These are phyloP conservation scores for Mesembryanthemum crystallinum DNA, from an alignment of 148 eudicot genomes.

Conservation along the genomic window DNA sequence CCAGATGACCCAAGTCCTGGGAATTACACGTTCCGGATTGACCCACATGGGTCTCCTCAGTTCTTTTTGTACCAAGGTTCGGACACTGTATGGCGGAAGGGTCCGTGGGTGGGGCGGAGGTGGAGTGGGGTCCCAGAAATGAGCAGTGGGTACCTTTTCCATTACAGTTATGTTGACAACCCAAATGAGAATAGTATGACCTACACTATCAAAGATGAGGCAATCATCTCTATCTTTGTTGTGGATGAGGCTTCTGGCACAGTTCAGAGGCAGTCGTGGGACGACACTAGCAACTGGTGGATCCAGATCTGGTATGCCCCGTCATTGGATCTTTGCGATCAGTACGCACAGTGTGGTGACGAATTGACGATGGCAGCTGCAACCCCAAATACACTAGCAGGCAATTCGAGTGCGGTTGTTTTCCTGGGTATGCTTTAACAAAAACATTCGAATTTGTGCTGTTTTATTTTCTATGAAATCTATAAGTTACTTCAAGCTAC, in stretches of 20 bases:
- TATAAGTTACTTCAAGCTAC: too few species aligned
- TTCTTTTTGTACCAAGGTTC: slow-evolving; percentile 37
- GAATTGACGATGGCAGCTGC: slow-evolving; percentile 37
- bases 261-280: slow-evolving; percentile 45
- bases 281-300: slow-evolving; percentile 31
- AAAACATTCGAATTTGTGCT: background rate
- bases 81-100: slow-evolving; percentile 34
- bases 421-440: slow-evolving; percentile 35
- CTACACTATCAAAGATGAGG: slow-evolving; percentile 22
- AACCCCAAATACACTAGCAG: slow-evolving; percentile 15
- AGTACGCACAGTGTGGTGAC: slow-evolving; percentile 41
- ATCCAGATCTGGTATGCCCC: slow-evolving; percentile 37
- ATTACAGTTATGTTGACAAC: slow-evolving; percentile 25
- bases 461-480: background rate
- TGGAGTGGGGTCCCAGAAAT: slow-evolving; percentile 50
- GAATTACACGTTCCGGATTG: slow-evolving; percentile 32
- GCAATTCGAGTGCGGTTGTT: slow-evolving; percentile 38
- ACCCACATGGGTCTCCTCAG: slow-evolving; percentile 42
- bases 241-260: slow-evolving; percentile 36
- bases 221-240: slow-evolving; percentile 33
- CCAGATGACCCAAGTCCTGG: slow-evolving; percentile 43
- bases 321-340: slow-evolving; percentile 38
- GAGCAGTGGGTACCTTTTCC: slow-evolving; percentile 30
- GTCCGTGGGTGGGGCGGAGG: slow-evolving; percentile 48
- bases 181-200: slow-evolving; percentile 30